Evolutionary conservation across 202 grass and related monocot species (phyloP).

Genomic region (Carex arenaria): DNA sequence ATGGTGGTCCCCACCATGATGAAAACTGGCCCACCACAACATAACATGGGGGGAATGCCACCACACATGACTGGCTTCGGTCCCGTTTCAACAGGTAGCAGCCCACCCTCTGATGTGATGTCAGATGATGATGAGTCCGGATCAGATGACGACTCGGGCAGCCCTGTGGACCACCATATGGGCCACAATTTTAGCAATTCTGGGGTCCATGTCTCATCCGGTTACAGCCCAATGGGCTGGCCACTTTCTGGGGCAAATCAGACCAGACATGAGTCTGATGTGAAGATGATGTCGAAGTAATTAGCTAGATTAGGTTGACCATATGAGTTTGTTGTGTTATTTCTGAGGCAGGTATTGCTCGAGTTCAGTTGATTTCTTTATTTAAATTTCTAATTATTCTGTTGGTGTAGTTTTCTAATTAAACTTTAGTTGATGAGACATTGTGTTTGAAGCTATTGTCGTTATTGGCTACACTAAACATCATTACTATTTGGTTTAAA

Average conservation of each 20-base stretch:
- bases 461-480: neutral
- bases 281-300: conserved; percentile 84
- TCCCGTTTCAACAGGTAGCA: conserved; percentile 37
- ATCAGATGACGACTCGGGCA: conserved; percentile 4
- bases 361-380: conserved; percentile 14
- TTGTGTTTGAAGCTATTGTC: conserved; percentile 10
- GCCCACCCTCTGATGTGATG: conserved; percentile 31
- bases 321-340: conserved; percentile 36
- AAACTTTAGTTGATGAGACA: neutral
- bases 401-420: neutral
- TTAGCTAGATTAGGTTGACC: conserved; percentile 9
- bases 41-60: conserved; percentile 15
- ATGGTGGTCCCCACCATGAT: conserved; percentile 48
- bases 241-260: conserved; percentile 31
- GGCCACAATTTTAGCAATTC: conserved; percentile 17
- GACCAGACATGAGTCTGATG: conserved; percentile 70
- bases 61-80: conserved; percentile 57
- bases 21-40: conserved; percentile 23
- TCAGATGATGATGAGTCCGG: conserved; percentile 14
- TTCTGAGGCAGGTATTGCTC: conserved; percentile 25
- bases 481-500: neutral
- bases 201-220: neutral
- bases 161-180: conserved; percentile 16
- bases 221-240: conserved; percentile 24
- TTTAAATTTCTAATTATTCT: conserved; percentile 12